Percentiles rank a stretch among this genome's conserved stretches.
Conservation (phyloP, 257 asterid species). For the Jacaranda copaia region DNA sequence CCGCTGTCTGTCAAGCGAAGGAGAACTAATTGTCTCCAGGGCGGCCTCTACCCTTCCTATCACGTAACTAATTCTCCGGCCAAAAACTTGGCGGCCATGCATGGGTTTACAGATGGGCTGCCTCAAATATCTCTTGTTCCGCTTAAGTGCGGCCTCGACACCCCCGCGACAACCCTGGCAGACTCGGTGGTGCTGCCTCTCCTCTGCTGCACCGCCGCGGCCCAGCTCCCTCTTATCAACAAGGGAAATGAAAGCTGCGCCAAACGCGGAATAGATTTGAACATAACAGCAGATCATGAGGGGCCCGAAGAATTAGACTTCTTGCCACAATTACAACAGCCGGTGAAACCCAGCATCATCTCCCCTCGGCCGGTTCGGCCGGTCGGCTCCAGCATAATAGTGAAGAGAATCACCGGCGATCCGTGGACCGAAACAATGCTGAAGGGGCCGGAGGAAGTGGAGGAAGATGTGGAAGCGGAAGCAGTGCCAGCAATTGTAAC, state of each 20-base stretch:
- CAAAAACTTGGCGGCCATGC: constrained; percentile 47
- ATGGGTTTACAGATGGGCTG: constrained; percentile 45
- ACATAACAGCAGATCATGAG: constrained; percentile 42
- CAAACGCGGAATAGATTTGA: constrained; percentile 60
- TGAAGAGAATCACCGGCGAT: constrained; percentile 43
- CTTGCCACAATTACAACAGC: constrained; percentile 49
- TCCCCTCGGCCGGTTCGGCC: constrained; percentile 80
- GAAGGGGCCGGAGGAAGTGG: constrained; percentile 62
- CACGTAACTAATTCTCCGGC: constrained; percentile 39
- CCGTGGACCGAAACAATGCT: neutral
- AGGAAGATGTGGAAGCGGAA: constrained; percentile 71
- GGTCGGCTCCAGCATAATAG: constrained; percentile 62
- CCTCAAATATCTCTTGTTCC: constrained; percentile 47
- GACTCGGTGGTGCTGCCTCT: constrained; percentile 56
- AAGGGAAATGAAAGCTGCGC: neutral
- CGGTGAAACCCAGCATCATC: constrained; percentile 48
- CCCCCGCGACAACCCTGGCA: constrained; percentile 57
- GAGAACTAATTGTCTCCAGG: constrained; percentile 50
- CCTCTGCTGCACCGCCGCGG: constrained; percentile 37
- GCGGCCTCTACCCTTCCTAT: constrained; percentile 44
- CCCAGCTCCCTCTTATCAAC: constrained; percentile 6
- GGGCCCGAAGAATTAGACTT: constrained; percentile 59
- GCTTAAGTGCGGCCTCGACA: constrained; percentile 56
- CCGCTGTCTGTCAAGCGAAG: constrained; percentile 51
- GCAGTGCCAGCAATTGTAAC: constrained; percentile 68